phyloP scores from a whole-genome alignment of 306 rosid genomes.

The Sicyos baderoa region DNA sequence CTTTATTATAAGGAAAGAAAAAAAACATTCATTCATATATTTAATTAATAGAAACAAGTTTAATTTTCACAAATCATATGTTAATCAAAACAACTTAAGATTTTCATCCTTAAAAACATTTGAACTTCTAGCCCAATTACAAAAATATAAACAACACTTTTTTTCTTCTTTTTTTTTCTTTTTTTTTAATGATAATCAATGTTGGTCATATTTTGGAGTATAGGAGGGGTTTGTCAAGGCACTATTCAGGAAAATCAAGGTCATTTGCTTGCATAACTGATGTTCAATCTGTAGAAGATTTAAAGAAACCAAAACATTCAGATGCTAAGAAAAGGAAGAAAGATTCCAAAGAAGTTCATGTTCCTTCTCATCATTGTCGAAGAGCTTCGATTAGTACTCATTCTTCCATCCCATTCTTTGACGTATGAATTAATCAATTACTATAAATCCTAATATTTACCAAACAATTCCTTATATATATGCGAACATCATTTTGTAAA shows the following conservation, averaged over 20 bases:
- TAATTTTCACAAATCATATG: too few species aligned
- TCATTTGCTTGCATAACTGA: slow-evolving; percentile 76
- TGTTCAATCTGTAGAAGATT: slow-evolving; percentile 48
- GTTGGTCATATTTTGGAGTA: background rate
- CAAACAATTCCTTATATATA: background rate
- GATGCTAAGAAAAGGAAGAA: slow-evolving; percentile 68
- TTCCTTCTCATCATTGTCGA: slow-evolving; percentile 41
- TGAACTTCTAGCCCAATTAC: too few species aligned
- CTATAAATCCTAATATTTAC: too few species aligned
- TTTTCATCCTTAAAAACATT: too few species aligned
- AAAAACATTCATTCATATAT: too few species aligned
- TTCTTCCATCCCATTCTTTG: slow-evolving; percentile 41
- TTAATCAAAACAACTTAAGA: too few species aligned
- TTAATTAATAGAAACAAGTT: too few species aligned
- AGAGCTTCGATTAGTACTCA: slow-evolving; percentile 44
- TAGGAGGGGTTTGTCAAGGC: slow-evolving; percentile 67
- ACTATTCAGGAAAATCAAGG: slow-evolving; percentile 74
- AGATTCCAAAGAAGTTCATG: slow-evolving; percentile 29
- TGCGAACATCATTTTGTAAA: background rate
- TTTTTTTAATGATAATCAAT: too few species aligned
- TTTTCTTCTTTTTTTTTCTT: too few species aligned
- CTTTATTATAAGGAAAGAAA: too few species aligned
- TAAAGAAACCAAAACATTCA: slow-evolving; percentile 54
- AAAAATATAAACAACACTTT: too few species aligned
- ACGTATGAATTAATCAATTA: slow-evolving; percentile 9